phyloP scores from a whole-genome alignment of 169 alveolate genomes.

The Plasmodium vivax region DNA sequence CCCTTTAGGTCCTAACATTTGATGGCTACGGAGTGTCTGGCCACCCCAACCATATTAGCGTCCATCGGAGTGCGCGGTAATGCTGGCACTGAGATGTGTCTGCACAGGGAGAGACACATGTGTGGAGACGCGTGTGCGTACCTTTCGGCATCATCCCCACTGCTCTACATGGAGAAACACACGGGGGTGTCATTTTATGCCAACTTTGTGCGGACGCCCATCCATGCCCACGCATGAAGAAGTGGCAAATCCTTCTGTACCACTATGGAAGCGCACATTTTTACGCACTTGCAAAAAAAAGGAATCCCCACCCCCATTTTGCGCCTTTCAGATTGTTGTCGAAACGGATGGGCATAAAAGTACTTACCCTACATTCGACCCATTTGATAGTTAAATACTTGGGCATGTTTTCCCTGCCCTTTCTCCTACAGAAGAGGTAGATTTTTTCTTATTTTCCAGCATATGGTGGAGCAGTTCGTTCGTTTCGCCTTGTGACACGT shows the following conservation, averaged over 20 bases:
- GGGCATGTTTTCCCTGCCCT: slow-evolving; percentile 35
- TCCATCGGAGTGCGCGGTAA: slow-evolving; percentile 69
- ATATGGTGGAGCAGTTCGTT: neutral
- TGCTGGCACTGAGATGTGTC: neutral
- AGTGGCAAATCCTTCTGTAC: neutral
- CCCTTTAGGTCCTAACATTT: slow-evolving; percentile 77
- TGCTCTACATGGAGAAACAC: neutral
- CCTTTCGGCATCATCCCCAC: neutral
- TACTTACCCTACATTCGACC: slow-evolving; percentile 21
- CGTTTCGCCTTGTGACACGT: neutral
- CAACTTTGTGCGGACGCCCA: neutral
- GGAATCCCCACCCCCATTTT: neutral
- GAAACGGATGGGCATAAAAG: slow-evolving; percentile 11
- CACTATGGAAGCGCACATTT: neutral
- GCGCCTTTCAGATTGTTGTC: slow-evolving; percentile 15
- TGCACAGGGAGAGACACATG: no score
- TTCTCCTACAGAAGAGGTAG: slow-evolving; percentile 17
- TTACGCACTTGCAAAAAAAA: neutral
- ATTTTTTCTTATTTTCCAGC: neutral
- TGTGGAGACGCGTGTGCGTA: neutral
- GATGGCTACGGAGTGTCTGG: slow-evolving; percentile 82
- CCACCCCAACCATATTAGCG: slow-evolving; percentile 83
- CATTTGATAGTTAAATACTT: slow-evolving; percentile 36
- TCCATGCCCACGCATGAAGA: neutral
- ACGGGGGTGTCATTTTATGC: neutral